Conservation (phyloP, 805 yeast species). For the Saccharomycopsis sp. region DNA sequence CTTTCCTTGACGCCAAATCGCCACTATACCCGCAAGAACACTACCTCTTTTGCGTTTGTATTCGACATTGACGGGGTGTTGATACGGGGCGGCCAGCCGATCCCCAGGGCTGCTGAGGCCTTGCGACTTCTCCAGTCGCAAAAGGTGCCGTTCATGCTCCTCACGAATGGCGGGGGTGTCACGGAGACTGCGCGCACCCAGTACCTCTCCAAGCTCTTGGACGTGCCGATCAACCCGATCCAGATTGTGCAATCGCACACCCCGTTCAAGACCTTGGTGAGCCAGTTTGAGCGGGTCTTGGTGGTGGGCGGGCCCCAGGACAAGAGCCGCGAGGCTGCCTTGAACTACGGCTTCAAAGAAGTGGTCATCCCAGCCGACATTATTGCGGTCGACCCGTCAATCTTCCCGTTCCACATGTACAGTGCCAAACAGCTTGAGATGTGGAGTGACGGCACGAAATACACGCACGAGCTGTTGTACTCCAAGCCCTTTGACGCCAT, state of each 20-base stretch:
- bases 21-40: too few species aligned
- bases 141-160: conserved; percentile 65
- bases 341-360: conserved; percentile 65
- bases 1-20: too few species aligned
- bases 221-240: conserved; percentile 35
- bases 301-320: conserved; percentile 80
- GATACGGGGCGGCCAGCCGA: conserved; percentile 59
- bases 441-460: conserved; percentile 30
- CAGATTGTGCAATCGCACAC: conserved; percentile 86
- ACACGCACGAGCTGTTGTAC: too few species aligned
- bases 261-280: conserved; percentile 56
- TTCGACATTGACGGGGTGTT: conserved; percentile 74
- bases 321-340: conserved; percentile 63
- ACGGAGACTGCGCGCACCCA: conserved; percentile 52
- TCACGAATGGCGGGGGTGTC: conserved; percentile 89
- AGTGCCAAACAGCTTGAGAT: conserved; percentile 35
- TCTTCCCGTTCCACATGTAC: conserved; percentile 64
- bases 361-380: conserved; percentile 70
- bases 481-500: conserved; percentile 56
- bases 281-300: conserved; percentile 49
- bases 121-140: conserved; percentile 41
- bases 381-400: conserved; percentile 44
- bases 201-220: conserved; percentile 22
- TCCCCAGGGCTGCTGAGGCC: conserved; percentile 57
- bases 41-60: conserved; percentile 9